Conservation (phyloP, 2,329 filamentous ascomycete species). For the Lasiodiplodia sp. region DNA sequence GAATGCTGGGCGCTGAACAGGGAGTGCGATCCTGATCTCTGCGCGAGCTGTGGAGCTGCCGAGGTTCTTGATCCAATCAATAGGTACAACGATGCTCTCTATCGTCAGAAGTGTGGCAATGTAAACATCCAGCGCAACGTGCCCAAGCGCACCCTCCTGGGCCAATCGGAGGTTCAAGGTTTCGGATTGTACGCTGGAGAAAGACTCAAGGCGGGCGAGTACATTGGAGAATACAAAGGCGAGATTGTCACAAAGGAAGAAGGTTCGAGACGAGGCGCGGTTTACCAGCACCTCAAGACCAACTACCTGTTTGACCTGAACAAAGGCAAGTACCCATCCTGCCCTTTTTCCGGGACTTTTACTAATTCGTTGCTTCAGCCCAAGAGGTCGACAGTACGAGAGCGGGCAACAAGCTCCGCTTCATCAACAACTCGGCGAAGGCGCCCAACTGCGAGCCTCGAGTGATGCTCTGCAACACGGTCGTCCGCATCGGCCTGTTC, state of each 20-base stretch:
- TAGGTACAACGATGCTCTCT: conserved; percentile 64
- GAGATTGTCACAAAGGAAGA: conserved; percentile 77
- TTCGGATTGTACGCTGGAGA: conserved; percentile 79
- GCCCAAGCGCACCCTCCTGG: conserved; percentile 71
- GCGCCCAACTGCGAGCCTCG: conserved; percentile 69
- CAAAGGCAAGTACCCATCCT: conserved; percentile 39
- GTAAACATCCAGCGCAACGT: conserved; percentile 73
- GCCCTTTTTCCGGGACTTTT: neutral
- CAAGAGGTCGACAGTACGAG: conserved; percentile 74
- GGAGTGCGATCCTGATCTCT: conserved; percentile 82
- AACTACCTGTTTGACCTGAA: conserved; percentile 69
- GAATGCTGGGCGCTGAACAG: conserved; percentile 75
- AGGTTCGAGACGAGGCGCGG: conserved; percentile 70
- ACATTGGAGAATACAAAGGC: conserved; percentile 81
- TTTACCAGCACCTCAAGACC: conserved; percentile 66
- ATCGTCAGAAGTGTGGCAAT: conserved; percentile 72
- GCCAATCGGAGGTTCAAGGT: conserved; percentile 74
- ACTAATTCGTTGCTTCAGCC: conserved; percentile 36
- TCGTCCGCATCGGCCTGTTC: conserved; percentile 76
- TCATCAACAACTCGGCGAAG: conserved; percentile 77
- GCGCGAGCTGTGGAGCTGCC: conserved; percentile 71
- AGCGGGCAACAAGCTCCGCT: conserved; percentile 81
- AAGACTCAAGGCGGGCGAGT: conserved; percentile 71
- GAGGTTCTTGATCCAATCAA: conserved; percentile 75
- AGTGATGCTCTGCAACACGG: conserved; percentile 76